These are phyloP conservation scores for Fusarium lateritium DNA, from an alignment of 2,329 filamentous ascomycete species.

Conservation along the genomic window DNA sequence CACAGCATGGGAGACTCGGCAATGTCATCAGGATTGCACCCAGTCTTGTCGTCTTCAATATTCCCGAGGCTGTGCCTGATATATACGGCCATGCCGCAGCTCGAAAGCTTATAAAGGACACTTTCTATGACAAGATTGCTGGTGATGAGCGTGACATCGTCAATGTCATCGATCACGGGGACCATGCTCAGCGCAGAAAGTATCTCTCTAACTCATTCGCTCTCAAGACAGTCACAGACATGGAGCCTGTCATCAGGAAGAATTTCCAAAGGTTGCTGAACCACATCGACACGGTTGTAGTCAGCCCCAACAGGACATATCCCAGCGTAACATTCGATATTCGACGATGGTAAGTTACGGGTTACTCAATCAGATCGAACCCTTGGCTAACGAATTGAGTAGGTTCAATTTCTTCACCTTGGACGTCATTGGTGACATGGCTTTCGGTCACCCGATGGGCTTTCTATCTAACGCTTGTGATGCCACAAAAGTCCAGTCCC, in stretches of 20 bases:
- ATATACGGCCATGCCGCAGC: no score
- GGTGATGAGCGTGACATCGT: no score
- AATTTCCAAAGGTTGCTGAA: neutral
- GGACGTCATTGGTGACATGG: neutral
- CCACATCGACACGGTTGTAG: neutral
- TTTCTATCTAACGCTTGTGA: neutral
- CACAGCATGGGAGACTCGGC: no score
- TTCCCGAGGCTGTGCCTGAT: no score
- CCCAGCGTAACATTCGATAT: neutral
- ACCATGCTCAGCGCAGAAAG: no score
- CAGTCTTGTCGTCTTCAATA: no score
- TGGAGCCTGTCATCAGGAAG: neutral
- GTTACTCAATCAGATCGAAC: no score
- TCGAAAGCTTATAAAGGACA: no score
- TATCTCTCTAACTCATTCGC: neutral
- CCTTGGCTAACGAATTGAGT: neutral
- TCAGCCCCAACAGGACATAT: neutral
- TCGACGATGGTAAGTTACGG: neutral
- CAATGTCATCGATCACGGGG: no score
- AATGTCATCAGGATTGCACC: no score
- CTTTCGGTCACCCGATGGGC: neutral
- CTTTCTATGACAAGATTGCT: no score
- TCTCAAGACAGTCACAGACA: neutral
- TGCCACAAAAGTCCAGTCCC: neutral
- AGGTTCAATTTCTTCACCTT: conserved; percentile 2